A percentile compares a stretch with the other conserved stretches of the same genome.
These are phyloP conservation scores for Phaeomoniella chlamydospora DNA, from an alignment of 2,329 filamentous ascomycete species.

Conservation along the genomic window DNA sequence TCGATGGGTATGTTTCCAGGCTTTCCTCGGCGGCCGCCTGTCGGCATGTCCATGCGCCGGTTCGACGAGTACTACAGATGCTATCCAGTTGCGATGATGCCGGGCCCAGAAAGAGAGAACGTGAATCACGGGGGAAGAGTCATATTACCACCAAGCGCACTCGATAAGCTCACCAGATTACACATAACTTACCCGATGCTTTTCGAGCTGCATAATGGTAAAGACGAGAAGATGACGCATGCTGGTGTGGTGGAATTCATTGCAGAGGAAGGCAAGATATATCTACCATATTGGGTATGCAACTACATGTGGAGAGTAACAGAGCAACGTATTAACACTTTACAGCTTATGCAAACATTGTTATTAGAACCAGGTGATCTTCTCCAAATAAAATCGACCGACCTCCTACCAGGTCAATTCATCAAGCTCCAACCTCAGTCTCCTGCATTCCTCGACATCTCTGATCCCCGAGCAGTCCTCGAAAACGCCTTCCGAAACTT, in stretches of 20 bases:
- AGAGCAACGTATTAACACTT: not conserved
- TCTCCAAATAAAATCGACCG: conserved; percentile 87
- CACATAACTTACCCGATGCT: conserved; percentile 97
- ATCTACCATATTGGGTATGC: conserved; percentile 83
- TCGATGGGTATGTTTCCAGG: conserved; percentile 35
- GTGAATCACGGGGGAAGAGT: conserved; percentile 97
- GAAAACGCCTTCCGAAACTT: conserved; percentile 96
- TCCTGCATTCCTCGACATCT: conserved; percentile 87
- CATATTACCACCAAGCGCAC: conserved; percentile 85
- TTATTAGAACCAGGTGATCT: conserved; percentile 83
- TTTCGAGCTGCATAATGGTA: conserved; percentile 88
- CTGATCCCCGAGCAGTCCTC: conserved; percentile 89
- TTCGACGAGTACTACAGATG: conserved; percentile 99
- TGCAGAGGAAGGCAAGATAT: conserved; percentile 90
- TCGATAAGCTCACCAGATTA: conserved; percentile 90
- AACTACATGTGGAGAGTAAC: conserved; percentile 1
- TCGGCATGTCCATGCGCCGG: conserved; percentile 44
- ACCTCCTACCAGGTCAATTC: conserved; percentile 74
- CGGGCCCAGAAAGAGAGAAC: conserved; percentile 72
- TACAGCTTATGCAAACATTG: conserved; percentile 84
- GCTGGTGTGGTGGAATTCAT: conserved; percentile 95
- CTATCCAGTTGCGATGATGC: conserved; percentile 90
- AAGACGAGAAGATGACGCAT: conserved; percentile 67
- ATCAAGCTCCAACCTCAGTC: conserved; percentile 96
- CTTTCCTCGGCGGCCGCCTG: conserved; percentile 34